phyloP scores from a whole-genome alignment of 345 rosid species.

The Mallotus nudiflorus region DNA sequence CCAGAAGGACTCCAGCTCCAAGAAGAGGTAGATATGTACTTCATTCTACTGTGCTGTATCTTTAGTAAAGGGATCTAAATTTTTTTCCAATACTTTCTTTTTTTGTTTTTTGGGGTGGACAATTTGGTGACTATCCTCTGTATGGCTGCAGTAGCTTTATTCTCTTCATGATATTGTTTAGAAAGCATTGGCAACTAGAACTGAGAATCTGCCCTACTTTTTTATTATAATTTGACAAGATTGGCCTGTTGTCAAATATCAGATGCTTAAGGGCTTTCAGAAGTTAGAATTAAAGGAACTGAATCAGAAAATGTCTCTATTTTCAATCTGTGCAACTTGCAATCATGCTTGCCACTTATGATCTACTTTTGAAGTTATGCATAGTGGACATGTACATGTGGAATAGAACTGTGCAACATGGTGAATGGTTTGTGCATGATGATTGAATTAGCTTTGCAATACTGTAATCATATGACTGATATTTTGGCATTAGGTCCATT shows the following conservation, averaged over 20 bases:
- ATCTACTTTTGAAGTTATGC: background rate
- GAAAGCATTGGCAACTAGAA: slow-evolving; percentile 2
- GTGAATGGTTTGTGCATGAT: background rate
- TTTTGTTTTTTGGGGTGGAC: background rate
- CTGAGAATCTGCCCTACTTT: slow-evolving; percentile 2
- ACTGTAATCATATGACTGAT: background rate
- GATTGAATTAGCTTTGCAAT: background rate
- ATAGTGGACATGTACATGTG: background rate
- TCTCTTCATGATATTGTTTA: background rate
- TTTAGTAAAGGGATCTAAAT: background rate
- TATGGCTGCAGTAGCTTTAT: background rate
- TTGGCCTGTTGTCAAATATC: background rate
- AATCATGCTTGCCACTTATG: background rate
- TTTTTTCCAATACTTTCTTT: no score
- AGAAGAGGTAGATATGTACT: slow-evolving; percentile 58
- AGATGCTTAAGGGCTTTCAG: slow-evolving; percentile 6
- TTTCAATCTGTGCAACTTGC: slow-evolving; percentile 4
- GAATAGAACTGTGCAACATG: background rate
- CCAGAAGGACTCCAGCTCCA: slow-evolving; percentile 68
- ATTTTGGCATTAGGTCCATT: background rate
- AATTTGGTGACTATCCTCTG: background rate
- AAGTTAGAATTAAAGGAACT: background rate
- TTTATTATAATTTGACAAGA: background rate
- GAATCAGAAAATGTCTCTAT: background rate
- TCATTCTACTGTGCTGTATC: background rate